Evolutionary conservation across 192 early-diverging fungal genomes (phyloP).

Genomic region (Backusella australiensis): DNA sequence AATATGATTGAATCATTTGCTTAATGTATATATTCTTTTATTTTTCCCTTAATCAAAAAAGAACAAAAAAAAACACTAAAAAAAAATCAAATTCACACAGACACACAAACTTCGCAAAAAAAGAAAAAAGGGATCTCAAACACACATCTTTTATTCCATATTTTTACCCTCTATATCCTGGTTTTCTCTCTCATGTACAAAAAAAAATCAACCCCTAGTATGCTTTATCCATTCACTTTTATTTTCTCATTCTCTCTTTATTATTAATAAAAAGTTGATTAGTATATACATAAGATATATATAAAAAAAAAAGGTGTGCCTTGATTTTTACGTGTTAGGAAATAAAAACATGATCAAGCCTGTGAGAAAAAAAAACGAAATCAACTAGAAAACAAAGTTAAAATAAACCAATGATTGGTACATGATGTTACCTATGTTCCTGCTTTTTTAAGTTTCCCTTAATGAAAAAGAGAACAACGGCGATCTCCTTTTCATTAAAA

Average conservation of each 20-base stretch:
- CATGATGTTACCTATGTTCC: background rate
- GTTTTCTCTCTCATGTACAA: background rate
- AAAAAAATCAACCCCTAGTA: background rate
- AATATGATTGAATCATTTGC: background rate
- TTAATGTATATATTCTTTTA: background rate
- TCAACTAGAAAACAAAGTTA: background rate
- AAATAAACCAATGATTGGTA: background rate
- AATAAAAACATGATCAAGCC: constrained; percentile 15
- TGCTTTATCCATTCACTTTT: background rate
- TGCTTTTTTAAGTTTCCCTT: background rate
- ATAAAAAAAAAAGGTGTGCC: background rate
- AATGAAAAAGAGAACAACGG: constrained; percentile 8
- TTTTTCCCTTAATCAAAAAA: background rate
- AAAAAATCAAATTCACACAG: background rate
- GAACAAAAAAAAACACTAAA: background rate
- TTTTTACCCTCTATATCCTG: background rate
- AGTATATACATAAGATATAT: background rate
- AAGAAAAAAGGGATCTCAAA: background rate
- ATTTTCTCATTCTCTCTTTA: background rate
- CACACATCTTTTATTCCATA: no score
- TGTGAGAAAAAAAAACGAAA: background rate
- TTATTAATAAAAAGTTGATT: background rate
- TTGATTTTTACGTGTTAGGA: background rate
- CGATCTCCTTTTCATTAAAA: constrained; percentile 10
- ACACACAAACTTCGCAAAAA: background rate